These are phyloP conservation scores for Globisporangium canariense DNA, from an alignment of 352 stramenopile genomes.

Conservation along the genomic window DNA sequence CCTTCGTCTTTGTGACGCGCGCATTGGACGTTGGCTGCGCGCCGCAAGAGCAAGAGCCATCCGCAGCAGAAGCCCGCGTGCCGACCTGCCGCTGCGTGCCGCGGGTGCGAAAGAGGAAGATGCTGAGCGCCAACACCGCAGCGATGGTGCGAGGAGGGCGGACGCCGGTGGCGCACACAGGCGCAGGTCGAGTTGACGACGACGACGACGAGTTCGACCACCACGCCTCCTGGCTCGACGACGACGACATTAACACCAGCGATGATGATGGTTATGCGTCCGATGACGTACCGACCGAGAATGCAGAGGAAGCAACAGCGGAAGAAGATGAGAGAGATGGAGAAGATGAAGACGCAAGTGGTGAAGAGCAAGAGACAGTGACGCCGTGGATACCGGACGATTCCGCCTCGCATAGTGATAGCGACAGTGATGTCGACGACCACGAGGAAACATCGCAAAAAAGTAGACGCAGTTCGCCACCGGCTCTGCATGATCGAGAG, in stretches of 20 bases:
- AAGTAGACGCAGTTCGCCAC: background rate
- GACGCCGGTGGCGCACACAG: background rate
- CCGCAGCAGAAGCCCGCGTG: background rate
- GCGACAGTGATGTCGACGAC: conserved; percentile 6
- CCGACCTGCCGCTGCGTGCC: background rate
- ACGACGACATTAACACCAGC: background rate
- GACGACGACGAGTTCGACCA: conserved; percentile 16
- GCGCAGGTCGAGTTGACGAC: conserved; percentile 10
- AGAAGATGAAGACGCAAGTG: background rate
- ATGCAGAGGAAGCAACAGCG: background rate
- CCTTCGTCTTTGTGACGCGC: background rate
- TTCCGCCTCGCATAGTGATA: conserved; percentile 25
- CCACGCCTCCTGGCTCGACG: conserved; percentile 14
- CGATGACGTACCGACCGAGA: background rate
- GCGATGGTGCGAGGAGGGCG: background rate
- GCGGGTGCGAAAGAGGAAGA: background rate
- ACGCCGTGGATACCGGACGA: conserved; percentile 22
- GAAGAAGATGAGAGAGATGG: background rate
- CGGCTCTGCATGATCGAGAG: background rate
- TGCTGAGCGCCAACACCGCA: conserved; percentile 7
- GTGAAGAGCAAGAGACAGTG: conserved; percentile 7
- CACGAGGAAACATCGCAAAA: conserved; percentile 10
- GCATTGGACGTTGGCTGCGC: conserved; percentile 6
- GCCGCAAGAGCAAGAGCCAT: background rate
- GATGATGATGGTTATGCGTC: background rate